These are phyloP conservation scores for Apiospora arundinis DNA, from an alignment of 2,329 filamentous ascomycete species.

Conservation along the genomic window DNA sequence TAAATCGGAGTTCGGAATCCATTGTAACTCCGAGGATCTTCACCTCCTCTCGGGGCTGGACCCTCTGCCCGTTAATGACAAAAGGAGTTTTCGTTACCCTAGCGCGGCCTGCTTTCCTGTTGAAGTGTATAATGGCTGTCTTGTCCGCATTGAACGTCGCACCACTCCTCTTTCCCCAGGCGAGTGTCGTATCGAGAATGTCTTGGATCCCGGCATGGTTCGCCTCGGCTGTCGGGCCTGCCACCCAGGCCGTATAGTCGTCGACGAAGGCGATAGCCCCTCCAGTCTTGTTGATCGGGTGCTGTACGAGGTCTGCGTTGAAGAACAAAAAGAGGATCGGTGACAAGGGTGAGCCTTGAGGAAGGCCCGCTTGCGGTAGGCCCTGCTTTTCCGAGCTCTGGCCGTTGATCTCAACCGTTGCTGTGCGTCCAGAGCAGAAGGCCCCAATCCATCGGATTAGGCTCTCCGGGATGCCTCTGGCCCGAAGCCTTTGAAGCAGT, in stretches of 20 bases:
- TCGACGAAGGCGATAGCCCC: conserved; percentile 33
- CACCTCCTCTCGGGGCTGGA: conserved; percentile 21
- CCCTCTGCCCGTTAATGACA: conserved; percentile 30
- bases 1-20: conserved; percentile 26
- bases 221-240: background rate
- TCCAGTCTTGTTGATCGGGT: conserved; percentile 34
- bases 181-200: conserved; percentile 31
- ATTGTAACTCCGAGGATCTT: conserved; percentile 26
- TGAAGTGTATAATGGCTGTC: conserved; percentile 32
- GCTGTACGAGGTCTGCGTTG: conserved; percentile 35
- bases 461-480: conserved; percentile 30
- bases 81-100: too few relatives aligned
- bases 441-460: conserved; percentile 32
- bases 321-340: conserved; percentile 44
- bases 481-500: conserved; percentile 30
- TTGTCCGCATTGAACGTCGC: conserved; percentile 36
- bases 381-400: conserved; percentile 25
- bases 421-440: conserved; percentile 35
- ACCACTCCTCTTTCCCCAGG: conserved; percentile 34
- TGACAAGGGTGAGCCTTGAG: conserved; percentile 43
- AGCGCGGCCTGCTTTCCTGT: too few relatives aligned
- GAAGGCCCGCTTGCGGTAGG: conserved; percentile 36
- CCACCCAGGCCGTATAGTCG: background rate
- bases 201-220: conserved; percentile 32
- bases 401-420: conserved; percentile 32